phyloP scores from a whole-genome alignment of 805 yeast species.

The Yarrowia yakushimensis region DNA sequence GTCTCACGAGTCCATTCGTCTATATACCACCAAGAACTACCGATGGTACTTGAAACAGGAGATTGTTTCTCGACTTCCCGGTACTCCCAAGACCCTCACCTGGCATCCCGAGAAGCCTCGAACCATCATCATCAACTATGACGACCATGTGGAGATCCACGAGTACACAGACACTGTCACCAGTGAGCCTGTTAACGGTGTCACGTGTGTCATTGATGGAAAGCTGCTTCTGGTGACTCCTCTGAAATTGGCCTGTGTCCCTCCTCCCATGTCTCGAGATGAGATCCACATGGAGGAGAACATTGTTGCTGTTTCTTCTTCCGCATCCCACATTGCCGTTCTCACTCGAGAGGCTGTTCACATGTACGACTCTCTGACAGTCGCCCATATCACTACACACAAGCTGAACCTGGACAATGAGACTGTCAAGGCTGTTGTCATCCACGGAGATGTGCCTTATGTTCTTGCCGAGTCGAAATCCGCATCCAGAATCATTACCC shows the following conservation, averaged over 20 bases:
- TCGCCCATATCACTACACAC: not conserved
- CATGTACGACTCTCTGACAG: slow-evolving; percentile 7
- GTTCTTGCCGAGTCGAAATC: slow-evolving; percentile 43
- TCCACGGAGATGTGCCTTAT: slow-evolving; percentile 54
- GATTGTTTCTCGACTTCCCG: slow-evolving; percentile 37
- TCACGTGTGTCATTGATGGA: slow-evolving; percentile 80
- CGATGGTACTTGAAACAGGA: slow-evolving; percentile 95
- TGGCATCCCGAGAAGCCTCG: slow-evolving; percentile 93
- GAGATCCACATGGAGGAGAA: slow-evolving; percentile 54
- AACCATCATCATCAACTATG: slow-evolving; percentile 52
- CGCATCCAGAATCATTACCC: slow-evolving; percentile 7
- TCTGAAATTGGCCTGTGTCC: slow-evolving; percentile 76
- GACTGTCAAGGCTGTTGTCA: slow-evolving; percentile 41
- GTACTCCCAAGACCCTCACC: slow-evolving; percentile 36
- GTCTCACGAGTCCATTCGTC: slow-evolving; percentile 58
- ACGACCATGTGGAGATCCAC: slow-evolving; percentile 49
- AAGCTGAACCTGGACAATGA: not conserved
- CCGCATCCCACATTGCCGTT: slow-evolving; percentile 46
- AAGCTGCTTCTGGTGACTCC: slow-evolving; percentile 70
- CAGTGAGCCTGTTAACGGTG: slow-evolving; percentile 74
- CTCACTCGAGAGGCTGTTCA: slow-evolving; percentile 30
- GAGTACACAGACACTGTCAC: slow-evolving; percentile 63
- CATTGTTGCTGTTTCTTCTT: slow-evolving; percentile 62
- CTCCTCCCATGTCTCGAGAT: slow-evolving; percentile 86
- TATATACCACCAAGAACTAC: slow-evolving; percentile 90